A percentile compares a stretch with the other conserved stretches of the same genome.
phyloP scores from a whole-genome alignment of 75 land plant species.

The Sequoia sempervirens region DNA sequence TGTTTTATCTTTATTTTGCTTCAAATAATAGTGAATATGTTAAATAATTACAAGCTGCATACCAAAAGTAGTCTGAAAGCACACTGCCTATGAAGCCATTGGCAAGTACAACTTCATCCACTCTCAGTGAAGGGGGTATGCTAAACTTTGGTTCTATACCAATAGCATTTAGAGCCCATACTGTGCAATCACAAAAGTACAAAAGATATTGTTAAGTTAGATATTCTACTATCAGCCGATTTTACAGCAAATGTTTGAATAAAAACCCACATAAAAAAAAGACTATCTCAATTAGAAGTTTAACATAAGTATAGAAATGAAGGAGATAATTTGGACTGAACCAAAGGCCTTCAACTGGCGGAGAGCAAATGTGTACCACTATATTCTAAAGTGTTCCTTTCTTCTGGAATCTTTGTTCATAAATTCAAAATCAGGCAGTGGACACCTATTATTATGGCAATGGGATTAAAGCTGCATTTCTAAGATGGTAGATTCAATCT shows the following conservation, averaged over 20 bases:
- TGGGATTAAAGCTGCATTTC: neutral
- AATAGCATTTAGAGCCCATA: slow-evolving; percentile 77
- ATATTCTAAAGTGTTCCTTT: neutral
- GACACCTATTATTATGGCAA: neutral
- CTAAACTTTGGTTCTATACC: slow-evolving; percentile 86
- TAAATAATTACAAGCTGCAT: slow-evolving; percentile 7
- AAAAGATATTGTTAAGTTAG: neutral
- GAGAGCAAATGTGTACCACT: neutral
- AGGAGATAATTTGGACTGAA: slow-evolving; percentile 1
- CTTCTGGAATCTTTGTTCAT: neutral
- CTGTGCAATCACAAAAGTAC: slow-evolving; percentile 34
- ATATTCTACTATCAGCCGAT: neutral
- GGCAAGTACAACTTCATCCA: slow-evolving; percentile 88
- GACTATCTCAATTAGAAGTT: neutral
- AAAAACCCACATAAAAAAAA: neutral
- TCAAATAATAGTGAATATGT: neutral
- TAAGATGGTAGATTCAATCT: neutral
- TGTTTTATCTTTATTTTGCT: neutral
- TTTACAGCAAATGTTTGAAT: neutral
- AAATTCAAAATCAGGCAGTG: neutral
- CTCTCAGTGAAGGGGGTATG: slow-evolving; percentile 70
- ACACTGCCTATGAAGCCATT: slow-evolving; percentile 96
- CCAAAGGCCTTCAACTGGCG: neutral
- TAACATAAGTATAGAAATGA: neutral
- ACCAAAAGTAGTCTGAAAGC: slow-evolving; percentile 97